A percentile compares a stretch with the other conserved stretches of the same genome.
Evolutionary conservation across 306 rosid genomes (phyloP).

Genomic region (Prunus salicina): DNA sequence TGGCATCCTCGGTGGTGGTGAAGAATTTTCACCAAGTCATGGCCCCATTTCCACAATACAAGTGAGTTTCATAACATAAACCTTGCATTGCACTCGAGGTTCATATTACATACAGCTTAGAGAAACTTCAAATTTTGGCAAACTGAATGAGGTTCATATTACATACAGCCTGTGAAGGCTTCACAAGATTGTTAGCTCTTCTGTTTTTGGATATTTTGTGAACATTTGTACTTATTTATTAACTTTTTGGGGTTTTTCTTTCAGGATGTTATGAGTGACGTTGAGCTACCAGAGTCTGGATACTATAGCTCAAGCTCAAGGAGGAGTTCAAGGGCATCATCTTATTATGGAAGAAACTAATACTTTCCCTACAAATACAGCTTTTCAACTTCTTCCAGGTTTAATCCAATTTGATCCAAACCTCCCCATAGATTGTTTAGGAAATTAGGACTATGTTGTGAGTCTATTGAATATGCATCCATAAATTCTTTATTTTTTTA

Average conservation of each 20-base stretch:
- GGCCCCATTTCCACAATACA: constrained; percentile 25
- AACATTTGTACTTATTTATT: not conserved
- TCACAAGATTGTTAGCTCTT: not conserved
- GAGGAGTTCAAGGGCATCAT: constrained; percentile 34
- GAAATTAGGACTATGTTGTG: too few relatives aligned
- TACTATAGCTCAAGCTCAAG: constrained; percentile 24
- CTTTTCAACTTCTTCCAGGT: too few relatives aligned
- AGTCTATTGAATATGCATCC: not conserved
- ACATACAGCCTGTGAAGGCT: not conserved
- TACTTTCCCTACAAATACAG: not conserved
- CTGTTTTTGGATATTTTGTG: not conserved
- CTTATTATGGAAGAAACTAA: constrained; percentile 4
- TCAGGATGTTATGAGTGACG: constrained; percentile 40
- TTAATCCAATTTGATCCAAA: too few relatives aligned
- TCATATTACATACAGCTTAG: not conserved
- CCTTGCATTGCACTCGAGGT: not conserved
- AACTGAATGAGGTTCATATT: not conserved
- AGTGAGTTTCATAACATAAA: constrained; percentile 30
- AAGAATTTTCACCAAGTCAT: constrained; percentile 8
- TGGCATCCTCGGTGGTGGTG: constrained; percentile 19
- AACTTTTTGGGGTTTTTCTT: not conserved
- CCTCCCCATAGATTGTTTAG: too few relatives aligned
- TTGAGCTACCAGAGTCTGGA: constrained; percentile 19
- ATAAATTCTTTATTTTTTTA: not conserved
- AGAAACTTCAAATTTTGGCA: too few relatives aligned